A percentile compares a stretch with the other conserved stretches of the same genome.
Conservation (phyloP, 2,329 filamentous ascomycete genomes). For the Curvularia sp. region DNA sequence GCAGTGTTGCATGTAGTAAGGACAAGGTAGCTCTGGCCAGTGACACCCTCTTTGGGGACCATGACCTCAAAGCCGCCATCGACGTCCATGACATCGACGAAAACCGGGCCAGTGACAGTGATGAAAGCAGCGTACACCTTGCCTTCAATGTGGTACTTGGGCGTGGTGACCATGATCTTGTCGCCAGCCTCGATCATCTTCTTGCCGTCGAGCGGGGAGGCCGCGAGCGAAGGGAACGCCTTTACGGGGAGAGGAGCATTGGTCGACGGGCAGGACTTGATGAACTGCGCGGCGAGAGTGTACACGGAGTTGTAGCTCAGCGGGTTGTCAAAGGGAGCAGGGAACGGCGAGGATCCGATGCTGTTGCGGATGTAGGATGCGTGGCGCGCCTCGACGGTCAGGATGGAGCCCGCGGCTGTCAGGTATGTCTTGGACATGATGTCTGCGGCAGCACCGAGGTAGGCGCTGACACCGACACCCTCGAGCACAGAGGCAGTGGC, state of each 20-base stretch:
- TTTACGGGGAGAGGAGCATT: constrained; percentile 66
- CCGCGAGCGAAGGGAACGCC: constrained; percentile 62
- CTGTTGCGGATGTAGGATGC: constrained; percentile 65
- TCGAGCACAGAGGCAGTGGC: constrained; percentile 63
- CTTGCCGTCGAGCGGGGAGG: constrained; percentile 19
- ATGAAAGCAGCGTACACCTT: constrained; percentile 36
- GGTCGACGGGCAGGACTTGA: constrained; percentile 62
- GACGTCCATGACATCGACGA: constrained; percentile 24
- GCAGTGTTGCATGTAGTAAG: constrained; percentile 36
- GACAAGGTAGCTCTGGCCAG: constrained; percentile 37
- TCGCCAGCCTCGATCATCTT: constrained; percentile 25
- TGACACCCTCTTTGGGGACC: constrained; percentile 34
- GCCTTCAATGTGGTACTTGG: constrained; percentile 31
- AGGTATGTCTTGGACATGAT: constrained; percentile 66
- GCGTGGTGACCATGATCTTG: constrained; percentile 24
- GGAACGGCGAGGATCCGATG: constrained; percentile 57
- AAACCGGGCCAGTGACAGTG: constrained; percentile 33
- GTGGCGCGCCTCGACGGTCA: constrained; percentile 71
- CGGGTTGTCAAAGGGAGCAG: constrained; percentile 67
- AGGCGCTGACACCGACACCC: constrained; percentile 64
- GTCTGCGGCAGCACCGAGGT: constrained; percentile 67
- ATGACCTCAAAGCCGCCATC: constrained; percentile 29
- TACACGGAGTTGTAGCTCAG: constrained; percentile 66
- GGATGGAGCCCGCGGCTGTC: constrained; percentile 67
- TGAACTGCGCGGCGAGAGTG: constrained; percentile 70